A percentile compares a stretch with the other conserved stretches of the same genome.
Evolutionary conservation across 306 rosid genomes (phyloP).

Genomic region (Luffa acutangula): DNA sequence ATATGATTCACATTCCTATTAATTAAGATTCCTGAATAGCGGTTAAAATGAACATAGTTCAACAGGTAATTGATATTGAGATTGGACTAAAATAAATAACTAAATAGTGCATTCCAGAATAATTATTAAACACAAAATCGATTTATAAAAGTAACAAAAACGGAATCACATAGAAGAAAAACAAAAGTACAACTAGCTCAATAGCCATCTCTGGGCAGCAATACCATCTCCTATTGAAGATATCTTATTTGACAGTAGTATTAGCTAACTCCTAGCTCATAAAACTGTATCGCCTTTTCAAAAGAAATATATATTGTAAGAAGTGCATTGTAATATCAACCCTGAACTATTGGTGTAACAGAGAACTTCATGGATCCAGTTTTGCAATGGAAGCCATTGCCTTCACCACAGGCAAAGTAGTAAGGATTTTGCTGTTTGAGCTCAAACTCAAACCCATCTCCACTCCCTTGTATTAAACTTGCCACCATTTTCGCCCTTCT

Average conservation of each 20-base stretch:
- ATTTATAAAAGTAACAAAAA: no score
- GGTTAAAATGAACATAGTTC: no score
- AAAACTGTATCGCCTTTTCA: neutral
- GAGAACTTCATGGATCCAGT: constrained; percentile 56
- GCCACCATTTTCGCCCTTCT: constrained; percentile 27
- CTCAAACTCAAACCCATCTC: constrained; percentile 36
- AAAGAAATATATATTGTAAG: neutral
- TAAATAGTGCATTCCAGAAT: no score
- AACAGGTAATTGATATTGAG: no score
- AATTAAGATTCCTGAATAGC: no score
- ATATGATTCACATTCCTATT: no score
- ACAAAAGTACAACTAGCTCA: neutral
- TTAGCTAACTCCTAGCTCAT: neutral
- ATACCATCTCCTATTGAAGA: neutral
- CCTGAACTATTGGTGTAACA: constrained; percentile 31
- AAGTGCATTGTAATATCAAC: no score
- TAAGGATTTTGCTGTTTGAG: constrained; percentile 41
- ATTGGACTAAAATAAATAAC: no score
- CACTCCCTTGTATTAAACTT: constrained; percentile 31
- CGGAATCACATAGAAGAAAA: no score
- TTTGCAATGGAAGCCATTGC: constrained; percentile 48
- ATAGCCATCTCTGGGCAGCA: neutral
- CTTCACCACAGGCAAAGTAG: constrained; percentile 55
- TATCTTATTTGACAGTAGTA: neutral
- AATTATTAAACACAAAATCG: no score